A percentile compares a stretch with the other conserved stretches of the same genome.
Conservation (phyloP, 352 stramenopile species). For the Pythium biforme region DNA sequence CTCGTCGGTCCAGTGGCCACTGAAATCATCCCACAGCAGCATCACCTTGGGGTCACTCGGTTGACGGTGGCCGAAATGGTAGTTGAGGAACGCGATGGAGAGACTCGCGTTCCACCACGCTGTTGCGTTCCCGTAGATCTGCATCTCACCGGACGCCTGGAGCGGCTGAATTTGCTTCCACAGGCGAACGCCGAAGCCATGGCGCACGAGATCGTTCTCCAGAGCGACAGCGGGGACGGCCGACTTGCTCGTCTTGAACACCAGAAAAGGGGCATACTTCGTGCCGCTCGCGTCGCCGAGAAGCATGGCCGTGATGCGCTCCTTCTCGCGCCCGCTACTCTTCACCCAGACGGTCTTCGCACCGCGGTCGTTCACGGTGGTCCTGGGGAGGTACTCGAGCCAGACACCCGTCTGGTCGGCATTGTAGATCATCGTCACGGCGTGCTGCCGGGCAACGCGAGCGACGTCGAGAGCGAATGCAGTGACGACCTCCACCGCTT, state of each 20-base stretch:
- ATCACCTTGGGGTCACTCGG: background rate
- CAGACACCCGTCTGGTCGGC: constrained; percentile 22
- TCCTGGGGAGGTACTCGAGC: constrained; percentile 27
- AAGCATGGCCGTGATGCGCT: constrained; percentile 26
- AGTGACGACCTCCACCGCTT: no score
- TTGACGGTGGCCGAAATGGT: constrained; percentile 6
- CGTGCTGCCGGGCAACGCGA: no score
- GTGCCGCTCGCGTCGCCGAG: constrained; percentile 20
- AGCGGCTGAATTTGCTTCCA: background rate
- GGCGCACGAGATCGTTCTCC: background rate
- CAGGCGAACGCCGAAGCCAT: constrained; percentile 6
- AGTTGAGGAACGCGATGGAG: constrained; percentile 1
- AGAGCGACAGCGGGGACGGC: background rate
- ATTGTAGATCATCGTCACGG: constrained; percentile 21
- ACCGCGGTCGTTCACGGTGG: constrained; percentile 12
- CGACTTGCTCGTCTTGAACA: constrained; percentile 3
- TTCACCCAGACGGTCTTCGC: constrained; percentile 28
- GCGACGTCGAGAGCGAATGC: no score
- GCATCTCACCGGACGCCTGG: background rate
- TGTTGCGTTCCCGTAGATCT: constrained; percentile 7
- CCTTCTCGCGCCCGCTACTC: constrained; percentile 19
- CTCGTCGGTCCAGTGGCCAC: constrained; percentile 6
- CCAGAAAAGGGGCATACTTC: constrained; percentile 13
- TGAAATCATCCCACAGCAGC: constrained; percentile 20
- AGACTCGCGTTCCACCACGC: constrained; percentile 17